Conservation (phyloP, 179 eudicot genomes). For the Amaranthus tricolor region DNA sequence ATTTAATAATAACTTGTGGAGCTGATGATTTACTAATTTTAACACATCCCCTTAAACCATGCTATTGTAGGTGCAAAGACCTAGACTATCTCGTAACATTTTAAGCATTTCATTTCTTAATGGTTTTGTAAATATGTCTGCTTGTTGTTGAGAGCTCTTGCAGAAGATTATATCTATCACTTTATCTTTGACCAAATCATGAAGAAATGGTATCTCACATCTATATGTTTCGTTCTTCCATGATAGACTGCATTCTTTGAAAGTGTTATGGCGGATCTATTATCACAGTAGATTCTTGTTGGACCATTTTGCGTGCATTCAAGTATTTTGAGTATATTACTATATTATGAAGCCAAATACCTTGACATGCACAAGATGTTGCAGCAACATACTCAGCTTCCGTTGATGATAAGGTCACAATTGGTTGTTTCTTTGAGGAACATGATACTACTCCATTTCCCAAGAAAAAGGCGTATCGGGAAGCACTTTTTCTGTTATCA, state of each 20-base stretch:
- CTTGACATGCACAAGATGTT: constrained; percentile 10
- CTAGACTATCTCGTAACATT: background rate
- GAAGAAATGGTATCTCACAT: constrained; percentile 9
- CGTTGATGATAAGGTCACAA: constrained; percentile 6
- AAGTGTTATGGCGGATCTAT: constrained; percentile 11
- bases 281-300: constrained; percentile 9
- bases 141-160: constrained; percentile 5
- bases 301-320: background rate
- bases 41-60: background rate
- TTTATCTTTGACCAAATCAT: background rate
- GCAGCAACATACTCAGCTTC: constrained; percentile 15
- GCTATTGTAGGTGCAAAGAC: background rate
- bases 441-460: background rate
- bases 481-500: constrained; percentile 2
- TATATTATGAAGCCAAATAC: constrained; percentile 8
- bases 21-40: background rate
- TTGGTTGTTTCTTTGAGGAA: background rate
- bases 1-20: too few relatives aligned
- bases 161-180: background rate
- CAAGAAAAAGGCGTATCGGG: background rate
- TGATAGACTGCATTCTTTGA: constrained; percentile 7
- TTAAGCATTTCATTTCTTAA: background rate
- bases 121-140: constrained; percentile 10
- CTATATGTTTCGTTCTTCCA: constrained; percentile 13
- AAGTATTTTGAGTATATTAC: constrained; percentile 8